Base-by-base conservation (phyloP, 345 rosid species). In the Acer saccharum region DNA sequence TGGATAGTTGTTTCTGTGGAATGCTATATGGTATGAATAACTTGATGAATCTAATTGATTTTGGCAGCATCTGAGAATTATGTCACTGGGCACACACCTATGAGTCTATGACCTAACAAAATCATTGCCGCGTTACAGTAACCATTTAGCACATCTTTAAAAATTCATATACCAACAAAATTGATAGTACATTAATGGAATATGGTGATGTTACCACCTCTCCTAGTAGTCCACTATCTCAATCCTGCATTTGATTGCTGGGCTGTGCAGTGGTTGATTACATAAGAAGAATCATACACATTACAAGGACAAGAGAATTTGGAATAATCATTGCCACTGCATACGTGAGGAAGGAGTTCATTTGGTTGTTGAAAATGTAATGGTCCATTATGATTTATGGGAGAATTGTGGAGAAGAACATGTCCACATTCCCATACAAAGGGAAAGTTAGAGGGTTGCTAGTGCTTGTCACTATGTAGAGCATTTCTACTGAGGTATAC, bases 231-330 rank as follows among this genome's bases (percentile, higher is more conserved):
- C 55, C 6, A 12, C 55, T 50, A 50, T 43, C 39, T 35, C 6
- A 0, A 35, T 6, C 0, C 6, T 35, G 39, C 39, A 35, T 35
- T 4, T 82, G 72, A 82, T 82, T 74, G 46, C 54, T 64, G 43
- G 48, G 77, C 25, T 12, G 27, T 17, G n/a, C 63, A 58, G 23
- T 20, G 18, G 55, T 2, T 3, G 55, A 14, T 50, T 50, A 50
- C 55, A 50, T 50, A 4, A 50, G 55, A 13, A 50, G 16, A 50
- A 50, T 50, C 55, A 50, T 32, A 32, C 35, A 32, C 35, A 32
- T 32, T 48, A 12, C 3, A 9, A 48, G 2, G 12, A 12, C 1
- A 10, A 0, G 39, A 13, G 68, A 12, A 4, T 35, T 0, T 35
- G 39, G 39, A 35, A 35, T 35, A 4, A 35, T 35, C 39, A 35